Evolutionary conservation across 1,139 yeast genomes (phyloP), one percentile per base, ranked within the genome.

Genomic region (Groenewaldozyma sp.): DNA sequence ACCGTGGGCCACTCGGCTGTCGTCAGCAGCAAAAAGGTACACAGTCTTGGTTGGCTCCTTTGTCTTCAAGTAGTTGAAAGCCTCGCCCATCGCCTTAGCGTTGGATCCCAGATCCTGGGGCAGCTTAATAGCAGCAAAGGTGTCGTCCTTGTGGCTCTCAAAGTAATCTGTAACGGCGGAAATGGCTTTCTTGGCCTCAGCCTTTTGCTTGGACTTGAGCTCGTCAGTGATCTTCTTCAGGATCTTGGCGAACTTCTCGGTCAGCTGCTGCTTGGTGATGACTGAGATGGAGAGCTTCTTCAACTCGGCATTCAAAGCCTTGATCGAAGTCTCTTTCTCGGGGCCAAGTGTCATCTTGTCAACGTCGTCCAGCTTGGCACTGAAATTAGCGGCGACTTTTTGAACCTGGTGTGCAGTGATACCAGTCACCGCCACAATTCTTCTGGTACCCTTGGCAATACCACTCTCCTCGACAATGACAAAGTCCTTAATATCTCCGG

Each of bases 401-500:
- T 88, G 95, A 38, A 87, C 96, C 54, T 78, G 86, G 54, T 76
- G 79, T 16, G 98, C 98, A 54, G 79, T 94, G 42, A 74, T 70
- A 36, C 97, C 97, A 27, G 96, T 83, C 40, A 88, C 95, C 19
- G 96, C 97, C 45, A 91, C 95, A 59, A 91, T 82, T 73, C 99
- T 86, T 68, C 99, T 78, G 48, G 84, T 86, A 64, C 99, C 99
- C 70, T 91, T 91, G 47, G 98, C 97, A 62, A 91, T 91, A 65
- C 98, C 98, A 47, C 87, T 76, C 66, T 91, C 99, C 70, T 91
- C 99, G 49, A 81, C 70, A 42, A 91, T 74, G 34, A 91, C 83
- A 50, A 91, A 76, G 53, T 83, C 91, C 63, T 87, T 87, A 60
- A 91, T 93, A 48, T 91, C 98, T 45, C 91, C 83, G 18, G 98